Evolutionary conservation across 2,329 filamentous ascomycete species (phyloP), one percentile per base, ranked within the genome.

Genomic region (Cladophialophora psammophila): DNA sequence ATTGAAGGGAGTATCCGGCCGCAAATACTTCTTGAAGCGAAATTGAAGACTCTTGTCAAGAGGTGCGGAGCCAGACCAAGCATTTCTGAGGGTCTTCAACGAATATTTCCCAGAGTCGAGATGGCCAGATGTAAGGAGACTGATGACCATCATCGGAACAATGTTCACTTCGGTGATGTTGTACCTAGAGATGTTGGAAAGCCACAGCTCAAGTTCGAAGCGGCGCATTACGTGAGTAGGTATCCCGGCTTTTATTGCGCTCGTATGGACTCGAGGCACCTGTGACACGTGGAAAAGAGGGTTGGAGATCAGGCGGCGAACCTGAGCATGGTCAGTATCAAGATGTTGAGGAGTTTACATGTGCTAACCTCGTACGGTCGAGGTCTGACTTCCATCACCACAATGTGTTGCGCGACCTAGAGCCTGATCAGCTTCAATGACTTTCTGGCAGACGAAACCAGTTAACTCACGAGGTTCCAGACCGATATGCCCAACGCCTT

Each of bases 11-110:
- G 82, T 80, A 34, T 78, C 74, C 0, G 70, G 68, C 26, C 78
- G 74, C 38, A 86, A 79, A 20, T 82, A 73, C 6, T 72, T 71
- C 26, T 80, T 76, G 67, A 84, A 77, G 55, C 77, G 74, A 18
- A 76, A 68, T 74, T 83, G 77, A 15, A 78, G 75, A 0, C 75
- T 75, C 1, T 74, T 77, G 7, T 81, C 79, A 3, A 86, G 77
- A 1, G 83, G 80, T 0, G 84, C 84, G 8, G 84, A 85, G 0
- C 84, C 84, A 5, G 80, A 78, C 36, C 76, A 79, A 12, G 83
- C 78, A 64, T 79, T 79, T 12, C 79, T 78, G 34, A 86, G 69
- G 3, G 78, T 79, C 1, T 74, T 70, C 34, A 86, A 72, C 34
- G 74, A 75, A 5, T 75, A 76, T 5, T 64, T 67, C n/a, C 57